Evolutionary conservation across 495 filamentous ascomycete species (phyloP).

Genomic region (Chaetomium fimeti): DNA sequence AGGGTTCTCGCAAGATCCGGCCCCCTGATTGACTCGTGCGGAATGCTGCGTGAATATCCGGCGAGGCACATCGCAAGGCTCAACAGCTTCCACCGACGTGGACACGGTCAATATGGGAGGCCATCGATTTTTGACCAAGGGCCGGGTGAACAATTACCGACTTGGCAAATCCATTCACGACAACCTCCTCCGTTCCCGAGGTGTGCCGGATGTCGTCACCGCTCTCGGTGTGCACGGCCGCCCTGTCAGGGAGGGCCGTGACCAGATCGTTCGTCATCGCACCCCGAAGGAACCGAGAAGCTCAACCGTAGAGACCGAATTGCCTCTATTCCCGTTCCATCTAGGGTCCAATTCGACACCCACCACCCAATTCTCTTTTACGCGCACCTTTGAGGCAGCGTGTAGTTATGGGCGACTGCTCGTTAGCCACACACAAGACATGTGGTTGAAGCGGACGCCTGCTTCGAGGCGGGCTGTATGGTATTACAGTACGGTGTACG

Average conservation of each 20-base stretch:
- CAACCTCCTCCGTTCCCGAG: background rate
- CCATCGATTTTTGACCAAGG: background rate
- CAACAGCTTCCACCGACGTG: background rate
- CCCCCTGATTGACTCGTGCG: background rate
- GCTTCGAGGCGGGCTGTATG: background rate
- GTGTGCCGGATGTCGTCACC: background rate
- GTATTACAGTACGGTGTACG: background rate
- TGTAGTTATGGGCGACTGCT: too few relatives aligned
- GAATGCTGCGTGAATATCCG: background rate
- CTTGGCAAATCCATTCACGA: background rate
- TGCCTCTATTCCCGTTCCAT: background rate
- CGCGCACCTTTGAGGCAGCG: background rate
- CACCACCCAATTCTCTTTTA: too few relatives aligned
- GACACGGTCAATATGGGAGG: background rate
- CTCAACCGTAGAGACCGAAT: background rate
- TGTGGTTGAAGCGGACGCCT: too few relatives aligned
- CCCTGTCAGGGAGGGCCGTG: background rate
- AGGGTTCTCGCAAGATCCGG: constrained; percentile 1
- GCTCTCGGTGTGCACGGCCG: background rate
- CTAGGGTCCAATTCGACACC: too few relatives aligned
- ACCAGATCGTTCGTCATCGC: background rate
- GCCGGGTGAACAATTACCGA: background rate
- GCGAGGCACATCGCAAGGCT: constrained; percentile 23
- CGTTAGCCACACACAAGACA: too few relatives aligned
- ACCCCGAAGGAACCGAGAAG: background rate